Conservation (phyloP, 495 filamentous ascomycete species). For the Geoglossum glabrum region DNA sequence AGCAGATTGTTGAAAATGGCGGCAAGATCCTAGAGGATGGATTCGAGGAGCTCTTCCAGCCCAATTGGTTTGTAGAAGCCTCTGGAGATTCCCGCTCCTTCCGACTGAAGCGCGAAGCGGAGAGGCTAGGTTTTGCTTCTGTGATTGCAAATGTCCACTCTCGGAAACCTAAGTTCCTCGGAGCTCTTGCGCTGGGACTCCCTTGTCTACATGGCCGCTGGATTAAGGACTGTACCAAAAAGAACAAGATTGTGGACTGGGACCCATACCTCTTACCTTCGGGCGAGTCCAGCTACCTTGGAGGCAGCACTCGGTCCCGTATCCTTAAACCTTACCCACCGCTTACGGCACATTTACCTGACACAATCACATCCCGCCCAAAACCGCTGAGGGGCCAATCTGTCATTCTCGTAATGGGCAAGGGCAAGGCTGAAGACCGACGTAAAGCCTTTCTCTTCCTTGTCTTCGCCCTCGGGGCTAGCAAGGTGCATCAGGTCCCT, state of each 20-base stretch:
- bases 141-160: constrained; percentile 76
- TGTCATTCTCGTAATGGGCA: constrained; percentile 58
- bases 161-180: constrained; percentile 83
- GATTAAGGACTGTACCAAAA: constrained; percentile 51
- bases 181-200: constrained; percentile 75
- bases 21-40: constrained; percentile 52
- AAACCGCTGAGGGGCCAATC: constrained; percentile 43
- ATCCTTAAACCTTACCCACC: constrained; percentile 24
- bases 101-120: constrained; percentile 26
- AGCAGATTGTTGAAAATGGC: constrained; percentile 38
- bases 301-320: constrained; percentile 59
- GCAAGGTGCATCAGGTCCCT: constrained; percentile 37
- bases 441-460: constrained; percentile 49
- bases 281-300: constrained; percentile 56
- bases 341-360: constrained; percentile 38
- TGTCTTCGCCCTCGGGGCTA: constrained; percentile 56
- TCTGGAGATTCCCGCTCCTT: constrained; percentile 12
- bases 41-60: constrained; percentile 61
- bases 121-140: constrained; percentile 51
- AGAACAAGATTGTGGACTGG: constrained; percentile 47
- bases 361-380: constrained; percentile 34
- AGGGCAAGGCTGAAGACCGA: constrained; percentile 39
- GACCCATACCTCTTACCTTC: constrained; percentile 66
- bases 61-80: constrained; percentile 15
- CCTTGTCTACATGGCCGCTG: constrained; percentile 68